Evolutionary conservation across 768 basidiomycete species (phyloP).

Genomic region (Pulveroboletus sp.): DNA sequence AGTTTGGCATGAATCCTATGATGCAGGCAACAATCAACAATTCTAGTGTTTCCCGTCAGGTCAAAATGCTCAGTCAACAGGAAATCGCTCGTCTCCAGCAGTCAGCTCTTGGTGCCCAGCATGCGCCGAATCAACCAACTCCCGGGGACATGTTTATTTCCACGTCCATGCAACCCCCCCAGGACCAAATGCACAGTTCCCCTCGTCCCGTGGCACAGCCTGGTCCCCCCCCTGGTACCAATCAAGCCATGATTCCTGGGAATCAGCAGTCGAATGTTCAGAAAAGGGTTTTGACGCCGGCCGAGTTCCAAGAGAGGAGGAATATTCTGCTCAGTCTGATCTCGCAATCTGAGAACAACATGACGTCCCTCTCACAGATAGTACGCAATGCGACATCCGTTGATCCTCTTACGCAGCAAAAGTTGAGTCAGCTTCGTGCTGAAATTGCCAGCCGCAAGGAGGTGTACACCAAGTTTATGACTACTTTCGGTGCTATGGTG

Average conservation of each 20-base stretch:
- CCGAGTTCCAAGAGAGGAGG: constrained; percentile 25
- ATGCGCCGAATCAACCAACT: constrained; percentile 35
- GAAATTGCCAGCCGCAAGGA: constrained; percentile 37
- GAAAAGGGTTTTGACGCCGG: constrained; percentile 15
- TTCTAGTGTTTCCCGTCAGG: constrained; percentile 27
- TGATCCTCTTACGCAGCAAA: constrained; percentile 16
- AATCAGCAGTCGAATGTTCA: constrained; percentile 22
- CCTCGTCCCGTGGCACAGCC: constrained; percentile 35
- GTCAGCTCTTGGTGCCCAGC: constrained; percentile 27
- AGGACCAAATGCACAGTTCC: constrained; percentile 46
- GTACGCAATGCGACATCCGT: constrained; percentile 12
- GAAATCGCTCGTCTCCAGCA: constrained; percentile 36
- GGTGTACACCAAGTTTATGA: constrained; percentile 32
- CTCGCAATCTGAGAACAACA: constrained; percentile 10
- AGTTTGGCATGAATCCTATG: constrained; percentile 33
- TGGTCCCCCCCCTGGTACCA: constrained; percentile 11
- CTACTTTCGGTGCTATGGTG: constrained; percentile 23
- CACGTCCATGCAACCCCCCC: constrained; percentile 35
- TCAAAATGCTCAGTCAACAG: constrained; percentile 44
- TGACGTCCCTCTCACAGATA: constrained; percentile 7
- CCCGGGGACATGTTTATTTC: constrained; percentile 46
- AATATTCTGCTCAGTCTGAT: constrained; percentile 7
- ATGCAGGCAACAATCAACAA: constrained; percentile 33
- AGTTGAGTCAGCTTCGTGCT: constrained; percentile 13
- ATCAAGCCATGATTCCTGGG: constrained; percentile 23